Evolutionary conservation across 2,329 filamentous ascomycete species (phyloP), one percentile per base, ranked within the genome.

Genomic region (Pseudocercospora fuligena): DNA sequence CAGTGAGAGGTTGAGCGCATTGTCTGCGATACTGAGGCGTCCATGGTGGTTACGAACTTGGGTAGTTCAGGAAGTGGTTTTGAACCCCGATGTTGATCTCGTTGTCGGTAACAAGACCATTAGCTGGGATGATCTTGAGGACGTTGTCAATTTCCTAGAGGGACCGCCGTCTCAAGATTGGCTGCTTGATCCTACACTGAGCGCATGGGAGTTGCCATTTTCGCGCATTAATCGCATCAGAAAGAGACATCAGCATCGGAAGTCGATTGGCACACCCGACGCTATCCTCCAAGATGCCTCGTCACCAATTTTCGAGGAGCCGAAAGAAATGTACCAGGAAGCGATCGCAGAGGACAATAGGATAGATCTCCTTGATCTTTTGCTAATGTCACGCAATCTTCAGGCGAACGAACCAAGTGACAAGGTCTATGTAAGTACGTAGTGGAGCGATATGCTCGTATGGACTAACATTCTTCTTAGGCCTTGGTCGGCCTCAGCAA

Each of bases 31-130:
- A 3, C 63, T 76, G 14, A 63, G 69, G n/a, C 54, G 74, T 56
- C 74, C 73, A 2, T 76, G 75, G 74, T 77, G 77, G 60, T 70
- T 65, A 65, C 60, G 73, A 14, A 74, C 73, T 7, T 77, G 75
- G 75, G 67, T 77, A 16, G 72, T 77, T 11, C 74, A 77, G 63
- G 74, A 77, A 66, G 74, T 76, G 1, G 74, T 73, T 5, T 65
- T 77, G 21, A 74, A 75, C 40, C 67, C 71, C 7, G 60, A 72
- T 40, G 74, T 77, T 14, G 72, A 75, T 36, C 67, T 77, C 51
- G 68, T 75, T 0, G 63, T 76, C n/a, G 75, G 73, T 14, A 64
- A 69, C 9, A 67, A 61, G 9, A 69, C 63, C 5, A 54, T 77
- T 27, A 69, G 65, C 3, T 77, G 73, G 74, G 65, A 73, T 49